These are phyloP conservation scores for Leccinum solheimii DNA, from an alignment of 1,284 basidiomycete genomes.

Conservation along the genomic window DNA sequence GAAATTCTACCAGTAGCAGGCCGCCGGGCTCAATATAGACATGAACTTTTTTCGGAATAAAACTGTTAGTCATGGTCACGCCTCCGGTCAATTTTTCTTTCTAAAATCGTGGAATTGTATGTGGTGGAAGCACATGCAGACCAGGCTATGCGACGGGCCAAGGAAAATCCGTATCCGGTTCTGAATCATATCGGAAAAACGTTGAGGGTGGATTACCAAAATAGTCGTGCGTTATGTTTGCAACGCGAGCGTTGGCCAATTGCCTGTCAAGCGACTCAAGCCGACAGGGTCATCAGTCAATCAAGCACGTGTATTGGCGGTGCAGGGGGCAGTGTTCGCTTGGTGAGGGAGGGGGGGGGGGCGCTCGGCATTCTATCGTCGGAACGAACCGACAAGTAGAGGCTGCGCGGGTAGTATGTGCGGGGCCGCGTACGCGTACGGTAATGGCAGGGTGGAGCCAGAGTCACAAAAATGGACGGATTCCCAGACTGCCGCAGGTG, in stretches of 20 bases:
- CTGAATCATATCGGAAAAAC: not conserved
- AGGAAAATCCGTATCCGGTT: not conserved
- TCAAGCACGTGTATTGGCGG: not conserved
- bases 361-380: not conserved
- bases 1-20: not conserved
- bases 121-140: not conserved
- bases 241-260: not conserved
- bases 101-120: not conserved
- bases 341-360: not conserved
- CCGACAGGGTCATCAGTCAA: not conserved
- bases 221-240: not conserved
- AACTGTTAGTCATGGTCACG: not conserved
- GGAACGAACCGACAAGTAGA: not conserved
- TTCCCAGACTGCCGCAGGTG: not conserved
- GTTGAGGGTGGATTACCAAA: not conserved
- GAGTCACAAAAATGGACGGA: not conserved
- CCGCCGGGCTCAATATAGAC: not conserved
- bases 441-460: not conserved
- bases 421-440: not conserved
- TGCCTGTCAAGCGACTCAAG: not conserved
- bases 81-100: not conserved
- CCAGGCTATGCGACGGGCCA: not conserved
- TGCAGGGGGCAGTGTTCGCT: not conserved
- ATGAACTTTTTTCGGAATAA: not conserved
- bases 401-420: not conserved